These are phyloP conservation scores for Clavispora vitiphila DNA, from an alignment of 805 yeast genomes.

Conservation along the genomic window DNA sequence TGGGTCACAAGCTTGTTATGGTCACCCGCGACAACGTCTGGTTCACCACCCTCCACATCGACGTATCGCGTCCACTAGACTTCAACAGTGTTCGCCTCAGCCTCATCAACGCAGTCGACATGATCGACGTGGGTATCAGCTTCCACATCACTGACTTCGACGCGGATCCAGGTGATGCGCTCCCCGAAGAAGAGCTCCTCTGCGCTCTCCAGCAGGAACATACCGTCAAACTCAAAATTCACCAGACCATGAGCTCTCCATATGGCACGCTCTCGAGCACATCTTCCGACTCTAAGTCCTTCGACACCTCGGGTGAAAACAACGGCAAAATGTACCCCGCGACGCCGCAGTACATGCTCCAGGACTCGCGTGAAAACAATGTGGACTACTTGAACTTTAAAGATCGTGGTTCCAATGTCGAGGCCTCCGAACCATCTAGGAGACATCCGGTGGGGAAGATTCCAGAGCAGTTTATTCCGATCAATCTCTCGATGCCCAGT, in stretches of 20 bases:
- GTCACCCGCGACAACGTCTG: conserved; percentile 58
- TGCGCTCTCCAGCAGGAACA: conserved; percentile 27
- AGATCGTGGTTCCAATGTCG: conserved; percentile 18
- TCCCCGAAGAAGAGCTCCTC: conserved; percentile 46
- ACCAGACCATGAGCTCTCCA: conserved; percentile 30
- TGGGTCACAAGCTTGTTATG: conserved; percentile 35
- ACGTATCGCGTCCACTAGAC: conserved; percentile 11
- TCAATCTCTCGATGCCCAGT: conserved; percentile 14
- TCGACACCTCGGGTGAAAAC: conserved; percentile 41
- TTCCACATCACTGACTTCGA: conserved; percentile 69
- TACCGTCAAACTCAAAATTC: conserved; percentile 31
- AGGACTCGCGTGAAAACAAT: conserved; percentile 33
- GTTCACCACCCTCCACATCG: conserved; percentile 46
- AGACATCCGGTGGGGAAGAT: neutral
- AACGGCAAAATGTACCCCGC: conserved; percentile 46
- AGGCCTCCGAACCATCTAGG: neutral
- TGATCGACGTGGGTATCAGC: conserved; percentile 31
- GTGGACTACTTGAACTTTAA: conserved; percentile 58
- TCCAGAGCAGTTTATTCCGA: neutral
- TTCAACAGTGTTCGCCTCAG: conserved; percentile 32
- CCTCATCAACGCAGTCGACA: conserved; percentile 33
- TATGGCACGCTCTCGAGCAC: conserved; percentile 39
- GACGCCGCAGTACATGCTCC: conserved; percentile 65
- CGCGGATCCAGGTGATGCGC: conserved; percentile 49
- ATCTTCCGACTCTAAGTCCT: conserved; percentile 53